phyloP scores from a whole-genome alignment of 208 protist species.

The Trypanosoma vivax region DNA sequence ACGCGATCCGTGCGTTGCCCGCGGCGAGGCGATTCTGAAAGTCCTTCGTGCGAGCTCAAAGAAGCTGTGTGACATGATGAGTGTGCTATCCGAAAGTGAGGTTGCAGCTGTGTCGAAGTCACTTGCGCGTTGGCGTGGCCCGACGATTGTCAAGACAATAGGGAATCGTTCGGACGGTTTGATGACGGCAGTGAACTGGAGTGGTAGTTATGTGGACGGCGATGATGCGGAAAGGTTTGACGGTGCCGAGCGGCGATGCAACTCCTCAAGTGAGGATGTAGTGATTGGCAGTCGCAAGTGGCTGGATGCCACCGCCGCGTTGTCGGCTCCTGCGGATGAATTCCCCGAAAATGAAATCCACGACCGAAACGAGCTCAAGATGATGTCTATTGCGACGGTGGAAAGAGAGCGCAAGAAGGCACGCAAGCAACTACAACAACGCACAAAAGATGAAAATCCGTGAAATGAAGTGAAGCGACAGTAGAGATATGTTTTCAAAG shows the following conservation, averaged over 20 bases:
- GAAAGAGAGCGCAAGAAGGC: constrained; percentile 85
- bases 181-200: neutral
- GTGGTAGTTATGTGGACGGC: neutral
- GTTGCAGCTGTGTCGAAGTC: constrained; percentile 29
- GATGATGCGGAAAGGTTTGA: neutral
- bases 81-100: constrained; percentile 43
- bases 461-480: constrained; percentile 1
- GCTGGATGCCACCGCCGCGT: neutral
- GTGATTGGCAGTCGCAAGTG: constrained; percentile 4
- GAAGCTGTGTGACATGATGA: constrained; percentile 60
- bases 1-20: neutral
- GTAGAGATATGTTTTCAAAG: constrained; percentile 2
- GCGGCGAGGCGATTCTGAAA: constrained; percentile 24
- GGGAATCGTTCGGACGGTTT: constrained; percentile 23
- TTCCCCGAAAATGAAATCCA: constrained; percentile 86
- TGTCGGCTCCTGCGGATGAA: constrained; percentile 27
- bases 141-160: constrained; percentile 39
- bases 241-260: neutral
- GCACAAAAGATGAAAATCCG: constrained; percentile 31
- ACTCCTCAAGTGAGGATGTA: constrained; percentile 24
- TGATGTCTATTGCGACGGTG: constrained; percentile 83
- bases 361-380: constrained; percentile 80
- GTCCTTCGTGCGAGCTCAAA: constrained; percentile 47
- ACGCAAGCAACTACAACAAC: constrained; percentile 44
- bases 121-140: constrained; percentile 19